These are phyloP conservation scores for Fraxinus albicans DNA, from an alignment of 305 asterid genomes.

Conservation along the genomic window DNA sequence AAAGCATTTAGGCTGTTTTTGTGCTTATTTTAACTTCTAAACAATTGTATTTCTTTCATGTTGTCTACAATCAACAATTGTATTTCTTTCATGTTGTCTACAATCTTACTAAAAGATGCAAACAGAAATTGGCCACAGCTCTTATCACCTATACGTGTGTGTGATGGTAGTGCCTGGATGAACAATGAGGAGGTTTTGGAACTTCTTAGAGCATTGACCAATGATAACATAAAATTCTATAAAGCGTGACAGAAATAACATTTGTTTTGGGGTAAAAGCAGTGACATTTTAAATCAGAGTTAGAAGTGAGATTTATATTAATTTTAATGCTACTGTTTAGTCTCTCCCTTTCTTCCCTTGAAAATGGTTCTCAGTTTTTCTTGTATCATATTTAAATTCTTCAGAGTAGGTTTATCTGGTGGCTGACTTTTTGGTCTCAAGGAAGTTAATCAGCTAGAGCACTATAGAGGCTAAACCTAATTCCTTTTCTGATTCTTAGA, in stretches of 20 bases:
- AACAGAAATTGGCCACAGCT: neutral
- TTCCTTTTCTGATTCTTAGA: neutral
- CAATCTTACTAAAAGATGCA: neutral
- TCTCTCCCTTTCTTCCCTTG: neutral
- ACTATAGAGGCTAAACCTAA: neutral
- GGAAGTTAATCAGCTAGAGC: neutral
- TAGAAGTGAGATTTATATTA: neutral
- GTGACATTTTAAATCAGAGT: neutral
- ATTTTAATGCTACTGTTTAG: neutral
- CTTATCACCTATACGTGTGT: neutral
- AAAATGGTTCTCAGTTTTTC: neutral
- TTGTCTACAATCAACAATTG: neutral
- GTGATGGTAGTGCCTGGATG: neutral
- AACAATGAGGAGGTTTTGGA: neutral
- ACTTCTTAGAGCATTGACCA: neutral
- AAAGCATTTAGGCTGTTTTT: neutral
- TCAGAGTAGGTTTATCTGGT: neutral
- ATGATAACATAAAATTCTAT: neutral
- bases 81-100: neutral
- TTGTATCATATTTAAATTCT: neutral
- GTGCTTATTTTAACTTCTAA: neutral
- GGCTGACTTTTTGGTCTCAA: neutral
- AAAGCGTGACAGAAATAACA: neutral
- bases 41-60: neutral
- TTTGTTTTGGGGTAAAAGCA: neutral